phyloP scores from a whole-genome alignment of 305 asterid species.

The Solanum aculeatissimum region DNA sequence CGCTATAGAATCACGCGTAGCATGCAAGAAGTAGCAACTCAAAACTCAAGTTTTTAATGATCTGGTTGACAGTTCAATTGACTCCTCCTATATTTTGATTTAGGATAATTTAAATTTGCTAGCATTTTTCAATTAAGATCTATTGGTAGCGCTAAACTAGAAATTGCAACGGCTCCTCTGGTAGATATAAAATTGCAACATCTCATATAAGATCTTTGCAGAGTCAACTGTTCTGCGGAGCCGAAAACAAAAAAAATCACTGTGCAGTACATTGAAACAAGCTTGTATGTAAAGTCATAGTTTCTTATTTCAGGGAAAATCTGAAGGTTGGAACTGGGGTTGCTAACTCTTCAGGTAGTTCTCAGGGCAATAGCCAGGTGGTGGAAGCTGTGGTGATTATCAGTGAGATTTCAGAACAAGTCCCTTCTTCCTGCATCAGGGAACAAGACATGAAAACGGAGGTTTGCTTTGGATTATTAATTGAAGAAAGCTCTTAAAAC shows the following conservation, averaged over 20 bases:
- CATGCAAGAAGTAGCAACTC: neutral
- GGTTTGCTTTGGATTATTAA: slow-evolving; percentile 31
- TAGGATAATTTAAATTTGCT: neutral
- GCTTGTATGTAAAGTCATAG: neutral
- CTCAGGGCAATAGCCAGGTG: slow-evolving; percentile 28
- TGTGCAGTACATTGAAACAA: neutral
- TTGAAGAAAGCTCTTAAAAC: neutral
- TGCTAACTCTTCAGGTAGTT: slow-evolving; percentile 39
- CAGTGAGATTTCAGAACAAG: slow-evolving; percentile 33
- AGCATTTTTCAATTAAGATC: neutral
- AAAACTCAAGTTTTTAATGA: neutral
- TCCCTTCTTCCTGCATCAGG: slow-evolving; percentile 41
- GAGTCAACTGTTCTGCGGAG: neutral
- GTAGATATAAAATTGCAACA: neutral
- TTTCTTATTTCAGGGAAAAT: slow-evolving; percentile 35
- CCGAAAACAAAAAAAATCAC: neutral
- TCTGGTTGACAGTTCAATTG: neutral
- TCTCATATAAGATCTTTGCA: neutral
- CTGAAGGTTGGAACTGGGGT: slow-evolving; percentile 69
- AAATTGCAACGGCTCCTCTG: neutral
- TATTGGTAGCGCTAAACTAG: neutral
- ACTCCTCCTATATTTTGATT: neutral
- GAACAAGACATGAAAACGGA: slow-evolving; percentile 47
- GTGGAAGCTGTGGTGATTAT: slow-evolving; percentile 70
- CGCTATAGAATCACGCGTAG: neutral